Base-by-base conservation (phyloP, 2,329 filamentous ascomycete species). In the Hymenoscyphus infarciens region DNA sequence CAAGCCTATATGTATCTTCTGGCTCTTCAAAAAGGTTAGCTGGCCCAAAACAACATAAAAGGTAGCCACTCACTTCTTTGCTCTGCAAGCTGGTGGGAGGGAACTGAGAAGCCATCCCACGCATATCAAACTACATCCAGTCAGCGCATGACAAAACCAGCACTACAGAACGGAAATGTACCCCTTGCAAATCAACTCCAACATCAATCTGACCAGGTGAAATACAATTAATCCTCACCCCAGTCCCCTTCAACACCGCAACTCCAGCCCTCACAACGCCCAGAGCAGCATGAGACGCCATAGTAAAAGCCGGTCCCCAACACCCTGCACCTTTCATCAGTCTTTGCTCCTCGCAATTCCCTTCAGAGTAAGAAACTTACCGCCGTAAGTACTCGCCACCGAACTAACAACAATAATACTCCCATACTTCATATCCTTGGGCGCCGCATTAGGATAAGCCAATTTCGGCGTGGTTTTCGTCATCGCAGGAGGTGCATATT, bases 401-500 rank as follows among this genome's bases (percentile, higher is more conserved):
- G 77, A 81, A 19, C 79, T 80, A 2, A 87, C 83, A n/a, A 87
- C 83, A 53, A 87, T 80, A 63, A 87, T 86, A 66, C 80, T 83
- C 2, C 85, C 85, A 69, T 87, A 87, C n/a, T 78, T 77, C 57
- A 80, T 78, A 67, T 82, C 80, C 69, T 87, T 87, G 0, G 83
- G 82, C 13, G 83, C 81, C 0, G 85, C 85, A 68, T 87, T 87
- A 0, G 82, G 78, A 68, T 88, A 87, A 53, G 81, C 79, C 65
- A 82, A 74, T 64, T 74, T 81, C 0, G 80, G 77, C 0, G 81
- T 82, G 6, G 81, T 80, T 71, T 87, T 87, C 19, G 76, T 79
- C 85, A 88, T 87, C 1, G 86, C 85, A 2, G 83, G 81, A 0
- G 85, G 84, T 0, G 83, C 84, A 68, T 87, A 87, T 71, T 87